phyloP scores from a whole-genome alignment of 106 monocot genomes.

The Amphibolis antarctica region DNA sequence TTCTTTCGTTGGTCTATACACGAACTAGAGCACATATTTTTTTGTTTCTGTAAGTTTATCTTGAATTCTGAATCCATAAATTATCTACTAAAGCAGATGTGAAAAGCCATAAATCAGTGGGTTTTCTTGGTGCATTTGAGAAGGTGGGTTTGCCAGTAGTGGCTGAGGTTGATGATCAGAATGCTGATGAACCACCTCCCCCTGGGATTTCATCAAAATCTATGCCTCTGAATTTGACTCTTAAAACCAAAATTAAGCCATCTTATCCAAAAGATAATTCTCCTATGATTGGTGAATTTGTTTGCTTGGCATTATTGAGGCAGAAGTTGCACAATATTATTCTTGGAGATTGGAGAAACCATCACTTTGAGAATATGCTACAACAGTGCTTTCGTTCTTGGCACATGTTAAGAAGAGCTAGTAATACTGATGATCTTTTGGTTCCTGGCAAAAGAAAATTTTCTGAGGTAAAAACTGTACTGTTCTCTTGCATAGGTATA shows the following conservation, averaged over 20 bases:
- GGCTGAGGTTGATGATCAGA: conserved; percentile 9
- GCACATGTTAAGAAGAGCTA: conserved; percentile 7
- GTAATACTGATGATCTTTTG: not conserved
- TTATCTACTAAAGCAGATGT: conserved; percentile 6
- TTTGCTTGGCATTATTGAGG: conserved; percentile 54
- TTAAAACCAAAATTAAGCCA: conserved; percentile 38
- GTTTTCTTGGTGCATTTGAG: conserved; percentile 35
- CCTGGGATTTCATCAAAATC: conserved; percentile 36
- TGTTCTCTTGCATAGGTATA: not conserved
- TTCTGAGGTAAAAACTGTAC: not conserved
- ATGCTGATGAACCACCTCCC: conserved; percentile 40
- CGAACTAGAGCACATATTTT: not conserved
- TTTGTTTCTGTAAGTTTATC: not conserved
- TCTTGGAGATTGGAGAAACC: conserved; percentile 34
- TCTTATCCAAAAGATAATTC: conserved; percentile 12
- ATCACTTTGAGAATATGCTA: conserved; percentile 24
- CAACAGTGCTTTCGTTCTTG: conserved; percentile 23
- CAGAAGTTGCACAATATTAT: conserved; percentile 69
- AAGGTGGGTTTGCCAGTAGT: conserved; percentile 20
- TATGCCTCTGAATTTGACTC: conserved; percentile 11
- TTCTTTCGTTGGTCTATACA: not conserved
- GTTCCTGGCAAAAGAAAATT: not conserved
- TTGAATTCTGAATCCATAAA: not conserved
- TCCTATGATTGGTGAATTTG: conserved; percentile 31
- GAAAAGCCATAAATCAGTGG: not conserved